Evolutionary conservation across 805 yeast genomes (phyloP).

Genomic region (Candida stauntonica): DNA sequence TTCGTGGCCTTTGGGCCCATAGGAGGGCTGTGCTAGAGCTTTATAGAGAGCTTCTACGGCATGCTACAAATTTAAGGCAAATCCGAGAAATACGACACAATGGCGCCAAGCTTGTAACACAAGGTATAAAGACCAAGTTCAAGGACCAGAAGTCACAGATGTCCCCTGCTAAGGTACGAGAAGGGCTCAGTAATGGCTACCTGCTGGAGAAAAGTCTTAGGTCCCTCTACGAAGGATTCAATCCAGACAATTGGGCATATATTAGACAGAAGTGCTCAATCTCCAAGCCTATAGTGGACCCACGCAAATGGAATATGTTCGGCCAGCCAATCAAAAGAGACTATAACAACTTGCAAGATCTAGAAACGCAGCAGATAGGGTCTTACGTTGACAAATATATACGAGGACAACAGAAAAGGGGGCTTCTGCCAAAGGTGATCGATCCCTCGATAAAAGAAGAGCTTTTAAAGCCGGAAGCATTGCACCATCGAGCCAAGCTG

Average conservation of each 20-base stretch:
- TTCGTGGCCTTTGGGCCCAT: constrained; percentile 27
- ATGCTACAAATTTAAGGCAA: constrained; percentile 15
- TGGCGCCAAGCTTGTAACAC: background rate
- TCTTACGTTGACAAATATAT: constrained; percentile 17
- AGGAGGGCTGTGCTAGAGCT: constrained; percentile 26
- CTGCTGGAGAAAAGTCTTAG: constrained; percentile 15
- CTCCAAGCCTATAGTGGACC: background rate
- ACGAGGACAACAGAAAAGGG: constrained; percentile 9
- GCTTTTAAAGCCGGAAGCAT: constrained; percentile 21
- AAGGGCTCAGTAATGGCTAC: constrained; percentile 11
- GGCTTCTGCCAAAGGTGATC: constrained; percentile 16
- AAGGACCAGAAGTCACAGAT: constrained; percentile 16
- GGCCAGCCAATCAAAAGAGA: constrained; percentile 21
- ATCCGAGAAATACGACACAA: background rate
- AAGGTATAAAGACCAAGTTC: constrained; percentile 9
- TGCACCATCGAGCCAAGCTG: constrained; percentile 16
- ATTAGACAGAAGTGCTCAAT: background rate
- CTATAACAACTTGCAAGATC: constrained; percentile 17
- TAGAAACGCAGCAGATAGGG: constrained; percentile 12
- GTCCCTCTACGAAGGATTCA: background rate
- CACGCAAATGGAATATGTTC: constrained; percentile 4
- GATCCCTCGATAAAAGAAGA: constrained; percentile 15
- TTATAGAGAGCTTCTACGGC: constrained; percentile 30
- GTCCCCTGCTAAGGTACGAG: constrained; percentile 16
- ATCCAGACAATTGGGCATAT: background rate